These are phyloP conservation scores for Noccaea caerulescens DNA, from an alignment of 345 rosid species.

Conservation along the genomic window DNA sequence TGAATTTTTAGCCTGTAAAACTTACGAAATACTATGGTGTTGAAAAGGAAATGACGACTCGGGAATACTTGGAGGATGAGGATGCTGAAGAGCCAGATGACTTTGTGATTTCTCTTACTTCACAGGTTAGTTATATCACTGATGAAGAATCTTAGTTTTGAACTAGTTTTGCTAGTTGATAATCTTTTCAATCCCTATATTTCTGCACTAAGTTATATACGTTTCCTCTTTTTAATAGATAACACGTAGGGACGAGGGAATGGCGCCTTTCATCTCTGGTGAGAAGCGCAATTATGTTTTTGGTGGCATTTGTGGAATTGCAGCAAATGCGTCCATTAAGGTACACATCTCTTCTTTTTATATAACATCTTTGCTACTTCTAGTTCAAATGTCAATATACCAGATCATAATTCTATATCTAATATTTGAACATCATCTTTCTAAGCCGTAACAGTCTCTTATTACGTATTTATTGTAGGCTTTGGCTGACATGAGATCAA, in stretches of 20 bases:
- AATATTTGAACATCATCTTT: slow-evolving; percentile 9
- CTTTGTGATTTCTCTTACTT: slow-evolving; percentile 83
- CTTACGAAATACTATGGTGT: slow-evolving; percentile 41
- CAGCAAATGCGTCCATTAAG: slow-evolving; percentile 89
- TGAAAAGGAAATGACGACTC: slow-evolving; percentile 79
- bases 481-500: slow-evolving; percentile 75
- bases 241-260: slow-evolving; percentile 93
- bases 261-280: slow-evolving; percentile 81
- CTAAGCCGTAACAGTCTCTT: slow-evolving; percentile 17
- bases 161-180: slow-evolving; percentile 29
- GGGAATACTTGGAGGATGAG: slow-evolving; percentile 91
- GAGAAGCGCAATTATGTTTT: slow-evolving; percentile 82
- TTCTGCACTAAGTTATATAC: slow-evolving; percentile 12
- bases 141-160: background rate
- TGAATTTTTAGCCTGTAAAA: slow-evolving; percentile 27
- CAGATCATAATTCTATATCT: background rate
- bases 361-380: background rate
- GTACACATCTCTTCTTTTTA: slow-evolving; percentile 45
- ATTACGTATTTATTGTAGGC: slow-evolving; percentile 53
- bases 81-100: slow-evolving; percentile 99
- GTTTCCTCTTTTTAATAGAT: slow-evolving; percentile 53
- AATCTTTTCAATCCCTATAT: slow-evolving; percentile 7
- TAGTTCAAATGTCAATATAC: slow-evolving; percentile 5
- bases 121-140: slow-evolving; percentile 64
- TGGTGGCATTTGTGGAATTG: slow-evolving; percentile 93